Evolutionary conservation across 2,329 filamentous ascomycete genomes (phyloP), one percentile per base, ranked within the genome.

Genomic region (Lojkania enalia): DNA sequence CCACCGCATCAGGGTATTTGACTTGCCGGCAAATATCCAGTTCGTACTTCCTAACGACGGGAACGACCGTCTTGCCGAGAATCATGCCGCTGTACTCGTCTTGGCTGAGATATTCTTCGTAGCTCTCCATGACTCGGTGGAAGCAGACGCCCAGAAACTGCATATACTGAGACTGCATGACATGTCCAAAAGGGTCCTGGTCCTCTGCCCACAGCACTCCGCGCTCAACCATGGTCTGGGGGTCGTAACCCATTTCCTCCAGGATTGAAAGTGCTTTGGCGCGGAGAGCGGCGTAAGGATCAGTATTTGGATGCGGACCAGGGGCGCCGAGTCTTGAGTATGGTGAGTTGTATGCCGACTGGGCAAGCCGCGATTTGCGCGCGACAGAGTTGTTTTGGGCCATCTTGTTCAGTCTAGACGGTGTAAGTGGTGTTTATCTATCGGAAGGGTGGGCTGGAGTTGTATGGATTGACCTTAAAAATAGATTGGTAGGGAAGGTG

Each of bases 131-230:
- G 4, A 51, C 49, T 2, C 54, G 40, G 27, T 53, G 38, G 35
- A 49, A 49, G 44, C 41, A 44, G 3, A 15, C 39, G 11, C 51
- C 46, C 7, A 57, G 27, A 37, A 51, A 57, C 12, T 37, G 23
- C 45, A 50, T 54, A 36, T 42, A 56, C 19, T 48, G 44, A n/a
- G 51, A 44, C 7, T 56, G 48, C 48, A 46, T 50, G 20, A 54
- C 53, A 35, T 57, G 49, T n/a, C 46, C 54, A 20, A 52, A 57
- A 13, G 54, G 51, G 31, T 55, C 54, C 35, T 57, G 54, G 33
- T 55, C 46, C 29, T 57, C 54, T 1, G 51, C 53, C 54, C 51
- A 57, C 12, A 57, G 23, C 15, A 57, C 42, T 3, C 54, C 52
- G 14, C 43, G 54, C 42, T 57, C 51, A 15, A 51, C 51, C 51